A percentile compares a stretch with the other conserved stretches of the same genome.
These are phyloP conservation scores for Backusella mclennaniae DNA, from an alignment of 192 early-diverging fungal species.

Conservation along the genomic window DNA sequence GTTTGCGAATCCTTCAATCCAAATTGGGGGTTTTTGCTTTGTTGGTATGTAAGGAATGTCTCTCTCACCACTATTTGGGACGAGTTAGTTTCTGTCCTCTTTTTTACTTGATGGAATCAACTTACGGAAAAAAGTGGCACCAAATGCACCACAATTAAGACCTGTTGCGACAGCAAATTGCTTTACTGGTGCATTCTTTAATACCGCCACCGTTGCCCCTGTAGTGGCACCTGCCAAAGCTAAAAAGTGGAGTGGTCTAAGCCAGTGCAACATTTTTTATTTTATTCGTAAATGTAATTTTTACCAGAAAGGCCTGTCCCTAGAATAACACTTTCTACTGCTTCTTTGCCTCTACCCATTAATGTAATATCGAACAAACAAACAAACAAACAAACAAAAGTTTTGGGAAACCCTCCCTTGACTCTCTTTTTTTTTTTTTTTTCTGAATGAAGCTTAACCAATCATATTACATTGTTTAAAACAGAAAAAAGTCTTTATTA, in stretches of 20 bases:
- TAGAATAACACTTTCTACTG: not conserved
- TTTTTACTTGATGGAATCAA: not conserved
- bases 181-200: constrained; percentile 44
- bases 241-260: not conserved
- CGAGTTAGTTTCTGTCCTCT: not conserved
- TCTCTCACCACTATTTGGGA: constrained; percentile 50
- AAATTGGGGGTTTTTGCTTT: constrained; percentile 45
- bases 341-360: constrained; percentile 9
- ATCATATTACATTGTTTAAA: not conserved
- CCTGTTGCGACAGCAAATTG: constrained; percentile 42
- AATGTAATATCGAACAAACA: not conserved
- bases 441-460: not conserved
- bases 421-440: constrained; percentile 4
- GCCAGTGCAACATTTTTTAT: no score
- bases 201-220: constrained; percentile 42
- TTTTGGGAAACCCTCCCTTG: not conserved
- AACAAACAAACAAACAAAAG: not conserved
- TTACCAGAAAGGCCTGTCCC: constrained; percentile 15
- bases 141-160: constrained; percentile 49
- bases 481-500: not conserved
- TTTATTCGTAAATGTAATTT: not conserved
- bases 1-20: constrained; percentile 61
- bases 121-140: constrained; percentile 53
- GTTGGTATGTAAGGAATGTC: constrained; percentile 57
- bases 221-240: constrained; percentile 40